Conservation (phyloP, 192 early-diverging fungal genomes). For the Backusella westeae region DNA sequence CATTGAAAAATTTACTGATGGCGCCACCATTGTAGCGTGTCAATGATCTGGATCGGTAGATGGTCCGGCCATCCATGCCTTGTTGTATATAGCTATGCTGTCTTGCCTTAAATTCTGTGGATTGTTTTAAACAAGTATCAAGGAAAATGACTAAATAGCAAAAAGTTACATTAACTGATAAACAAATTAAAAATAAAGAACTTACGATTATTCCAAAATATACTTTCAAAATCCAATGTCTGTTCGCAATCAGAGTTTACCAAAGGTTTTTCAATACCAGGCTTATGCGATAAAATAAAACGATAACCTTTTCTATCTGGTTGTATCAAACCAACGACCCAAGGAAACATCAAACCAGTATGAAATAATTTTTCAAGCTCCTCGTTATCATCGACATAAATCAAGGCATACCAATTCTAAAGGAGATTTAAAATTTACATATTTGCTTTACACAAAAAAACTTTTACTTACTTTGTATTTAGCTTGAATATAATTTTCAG, state of each 20-base stretch:
- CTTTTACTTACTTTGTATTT: slow-evolving; percentile 13
- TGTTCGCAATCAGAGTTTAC: not conserved
- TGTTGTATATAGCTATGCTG: not conserved
- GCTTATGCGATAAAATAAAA: slow-evolving; percentile 17
- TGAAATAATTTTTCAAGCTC: slow-evolving; percentile 12
- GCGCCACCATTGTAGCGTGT: slow-evolving; percentile 6
- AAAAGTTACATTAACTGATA: not conserved
- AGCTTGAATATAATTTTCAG: slow-evolving; percentile 11
- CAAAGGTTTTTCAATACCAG: not conserved
- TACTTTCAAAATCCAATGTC: slow-evolving; percentile 36
- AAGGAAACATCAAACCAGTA: not conserved
- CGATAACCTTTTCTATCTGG: slow-evolving; percentile 30
- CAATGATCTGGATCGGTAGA: slow-evolving; percentile 11
- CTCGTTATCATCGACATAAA: slow-evolving; percentile 31
- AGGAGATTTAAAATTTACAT: not conserved
- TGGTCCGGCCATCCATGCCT: not conserved
- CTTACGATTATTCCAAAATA: slow-evolving; percentile 39
- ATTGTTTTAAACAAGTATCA: slow-evolving; percentile 14
- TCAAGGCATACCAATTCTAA: slow-evolving; percentile 29
- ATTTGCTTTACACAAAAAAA: not conserved
- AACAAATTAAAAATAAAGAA: not conserved
- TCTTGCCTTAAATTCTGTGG: not conserved
- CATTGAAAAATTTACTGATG: slow-evolving; percentile 22
- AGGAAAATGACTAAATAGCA: slow-evolving; percentile 3
- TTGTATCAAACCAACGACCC: slow-evolving; percentile 26